Base-by-base conservation (phyloP, 306 rosid species). In the Cucumis hystrix region DNA sequence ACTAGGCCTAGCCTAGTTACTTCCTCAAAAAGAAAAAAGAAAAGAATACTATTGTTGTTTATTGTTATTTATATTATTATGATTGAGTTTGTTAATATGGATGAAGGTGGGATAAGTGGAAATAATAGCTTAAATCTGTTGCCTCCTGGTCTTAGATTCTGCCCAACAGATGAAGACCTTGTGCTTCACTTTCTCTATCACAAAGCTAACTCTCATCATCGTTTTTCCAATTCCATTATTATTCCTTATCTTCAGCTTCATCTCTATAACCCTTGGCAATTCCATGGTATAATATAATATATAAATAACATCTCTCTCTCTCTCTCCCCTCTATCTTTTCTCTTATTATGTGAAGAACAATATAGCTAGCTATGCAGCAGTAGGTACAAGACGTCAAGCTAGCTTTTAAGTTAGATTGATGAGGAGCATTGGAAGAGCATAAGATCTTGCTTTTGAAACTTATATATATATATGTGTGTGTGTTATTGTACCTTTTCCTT, bases 71-170 rank as follows among this genome's bases (percentile, higher is more conserved):
- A 10, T 45, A 11, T 45, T 45, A 6, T 45, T 45, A 45, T 47
- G 12, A 16, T 64, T 64, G 28, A 57, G 30, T 62, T 17, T 37
- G 49, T 51, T 51, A 64, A 65, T 33, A 33, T 65, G 49, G 70
- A 64, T 16, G 30, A 28, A 28, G 30, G 30, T 28, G 70, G 3
- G 3, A 33, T 20, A 6, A 65, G 25, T 37, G 71, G 49, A 37
- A 65, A 37, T 17, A 33, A 33, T 33, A 65, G 71, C 8, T 17
- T 65, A 2, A 37, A 37, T 37, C 17, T 65, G 1, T 35, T 65
- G 71, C 71, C 71, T 65, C 71, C 71, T 65, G 71, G 71, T 18
- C 47, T 65, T 25, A 65, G 71, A 9, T 65, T 65, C 25, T 65
- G 71, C 71, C 71, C 71, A 8, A 35, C 49, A 8, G 71, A 65